Percentiles rank a stretch among this genome's conserved stretches.
phyloP scores from a whole-genome alignment of 176 grass and related monocot genomes.

The Carex scoparia region DNA sequence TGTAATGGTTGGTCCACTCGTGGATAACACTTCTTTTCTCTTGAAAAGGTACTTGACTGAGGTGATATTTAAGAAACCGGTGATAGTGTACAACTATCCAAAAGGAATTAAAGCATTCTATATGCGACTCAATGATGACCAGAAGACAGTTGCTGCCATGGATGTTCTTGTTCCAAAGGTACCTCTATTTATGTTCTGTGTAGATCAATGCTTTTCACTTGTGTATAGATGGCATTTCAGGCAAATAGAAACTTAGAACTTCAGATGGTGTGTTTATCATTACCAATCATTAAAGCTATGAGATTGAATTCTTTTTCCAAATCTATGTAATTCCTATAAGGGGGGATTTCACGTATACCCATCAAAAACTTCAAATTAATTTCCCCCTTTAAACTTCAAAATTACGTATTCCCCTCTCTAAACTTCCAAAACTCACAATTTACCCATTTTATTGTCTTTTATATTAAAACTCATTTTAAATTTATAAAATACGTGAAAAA shows the following conservation, averaged over 20 bases:
- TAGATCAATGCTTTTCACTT: not conserved
- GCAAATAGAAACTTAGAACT: not conserved
- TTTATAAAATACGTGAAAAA: too few species aligned
- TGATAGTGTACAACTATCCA: conserved; percentile 98
- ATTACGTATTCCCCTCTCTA: too few species aligned
- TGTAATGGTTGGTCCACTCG: not conserved
- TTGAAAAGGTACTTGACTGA: conserved; percentile 79
- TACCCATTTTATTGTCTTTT: too few species aligned
- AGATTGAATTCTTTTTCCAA: not conserved
- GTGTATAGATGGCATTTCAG: not conserved
- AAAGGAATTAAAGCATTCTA: conserved; percentile 97
- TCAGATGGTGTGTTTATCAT: not conserved
- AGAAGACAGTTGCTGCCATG: conserved; percentile 94
- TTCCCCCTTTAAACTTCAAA: too few species aligned
- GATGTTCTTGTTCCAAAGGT: conserved; percentile 99
- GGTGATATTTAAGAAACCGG: conserved; percentile 94
- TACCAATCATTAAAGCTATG: not conserved
- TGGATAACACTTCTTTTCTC: conserved; percentile 13
- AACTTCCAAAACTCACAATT: too few species aligned
- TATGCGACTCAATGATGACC: conserved; percentile 90
- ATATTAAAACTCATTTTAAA: too few species aligned
- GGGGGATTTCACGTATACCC: too few species aligned
- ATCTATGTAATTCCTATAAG: not conserved
- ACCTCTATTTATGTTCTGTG: conserved; percentile 2
- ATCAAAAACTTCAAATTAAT: too few species aligned